A percentile compares a stretch with the other conserved stretches of the same genome.
Evolutionary conservation across 1,139 yeast genomes (phyloP).

Genomic region (Candida sanyaensis): DNA sequence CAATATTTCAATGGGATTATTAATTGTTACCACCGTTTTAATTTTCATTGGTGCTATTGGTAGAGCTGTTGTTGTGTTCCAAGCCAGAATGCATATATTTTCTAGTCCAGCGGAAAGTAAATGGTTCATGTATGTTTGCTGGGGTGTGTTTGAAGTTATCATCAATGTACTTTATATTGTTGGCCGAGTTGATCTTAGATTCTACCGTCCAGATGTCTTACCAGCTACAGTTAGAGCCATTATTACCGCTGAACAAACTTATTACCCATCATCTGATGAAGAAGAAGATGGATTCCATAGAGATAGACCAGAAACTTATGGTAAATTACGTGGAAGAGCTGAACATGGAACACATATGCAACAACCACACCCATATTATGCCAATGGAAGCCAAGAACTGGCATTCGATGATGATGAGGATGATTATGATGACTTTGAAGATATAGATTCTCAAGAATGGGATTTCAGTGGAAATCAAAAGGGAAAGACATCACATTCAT

Average conservation of each 20-base stretch:
- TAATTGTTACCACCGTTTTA: slow-evolving; percentile 34
- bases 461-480: slow-evolving; percentile 9
- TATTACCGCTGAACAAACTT: slow-evolving; percentile 43
- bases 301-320: slow-evolving; percentile 17
- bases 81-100: slow-evolving; percentile 22
- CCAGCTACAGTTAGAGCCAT: slow-evolving; percentile 39
- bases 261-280: slow-evolving; percentile 22
- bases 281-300: slow-evolving; percentile 20
- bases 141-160: slow-evolving; percentile 42
- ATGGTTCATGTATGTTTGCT: slow-evolving; percentile 35
- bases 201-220: slow-evolving; percentile 47
- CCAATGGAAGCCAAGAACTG: slow-evolving; percentile 4
- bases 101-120: slow-evolving; percentile 25
- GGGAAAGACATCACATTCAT: slow-evolving; percentile 1
- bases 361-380: slow-evolving; percentile 1
- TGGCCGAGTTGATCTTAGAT: slow-evolving; percentile 48
- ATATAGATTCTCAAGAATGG: slow-evolving; percentile 16
- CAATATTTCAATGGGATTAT: slow-evolving; percentile 34
- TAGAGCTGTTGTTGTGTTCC: slow-evolving; percentile 36
- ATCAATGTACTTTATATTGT: slow-evolving; percentile 38
- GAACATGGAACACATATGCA: slow-evolving; percentile 8
- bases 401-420: slow-evolving; percentile 15
- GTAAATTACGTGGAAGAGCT: slow-evolving; percentile 8
- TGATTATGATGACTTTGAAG: slow-evolving; percentile 15
- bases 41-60: slow-evolving; percentile 34